These are phyloP conservation scores for Parathielavia appendiculata DNA, from an alignment of 495 filamentous ascomycete species.

Conservation along the genomic window DNA sequence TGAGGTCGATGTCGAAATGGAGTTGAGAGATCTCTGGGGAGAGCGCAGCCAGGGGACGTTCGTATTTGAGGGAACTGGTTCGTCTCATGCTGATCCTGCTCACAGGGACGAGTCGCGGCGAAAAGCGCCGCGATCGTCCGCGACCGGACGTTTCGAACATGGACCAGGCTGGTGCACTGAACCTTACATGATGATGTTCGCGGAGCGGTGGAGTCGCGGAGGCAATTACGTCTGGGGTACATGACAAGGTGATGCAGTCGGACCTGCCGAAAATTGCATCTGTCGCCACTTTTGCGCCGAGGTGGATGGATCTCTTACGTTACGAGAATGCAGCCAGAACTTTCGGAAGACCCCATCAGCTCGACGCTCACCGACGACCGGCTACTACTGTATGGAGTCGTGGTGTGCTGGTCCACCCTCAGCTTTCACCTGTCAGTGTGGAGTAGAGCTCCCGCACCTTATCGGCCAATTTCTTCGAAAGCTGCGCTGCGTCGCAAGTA, in stretches of 20 bases:
- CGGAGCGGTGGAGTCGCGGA: conserved; percentile 7
- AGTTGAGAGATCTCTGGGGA: conserved; percentile 7
- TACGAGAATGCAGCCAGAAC: conserved; percentile 4
- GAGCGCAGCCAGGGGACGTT: background rate
- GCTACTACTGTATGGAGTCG: conserved; percentile 1
- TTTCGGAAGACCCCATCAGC: background rate
- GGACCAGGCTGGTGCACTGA: background rate
- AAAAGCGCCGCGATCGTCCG: conserved; percentile 4
- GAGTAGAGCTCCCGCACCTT: no score
- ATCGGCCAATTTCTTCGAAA: no score
- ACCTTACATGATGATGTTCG: background rate
- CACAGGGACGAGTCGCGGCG: conserved; percentile 1
- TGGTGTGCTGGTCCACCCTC: conserved; percentile 1
- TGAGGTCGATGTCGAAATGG: background rate
- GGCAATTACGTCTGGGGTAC: conserved; percentile 14
- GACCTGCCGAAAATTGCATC: background rate
- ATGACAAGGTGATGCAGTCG: background rate
- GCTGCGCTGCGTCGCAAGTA: no score
- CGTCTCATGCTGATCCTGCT: background rate
- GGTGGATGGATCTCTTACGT: conserved; percentile 14
- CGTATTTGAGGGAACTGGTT: conserved; percentile 5
- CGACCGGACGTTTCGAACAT: conserved; percentile 7
- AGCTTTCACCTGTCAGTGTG: no score
- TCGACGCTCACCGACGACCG: conserved; percentile 8
- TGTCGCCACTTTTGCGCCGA: conserved; percentile 12